Conservation (phyloP, 208 protist genomes). For the Trypanosoma cruzi region DNA sequence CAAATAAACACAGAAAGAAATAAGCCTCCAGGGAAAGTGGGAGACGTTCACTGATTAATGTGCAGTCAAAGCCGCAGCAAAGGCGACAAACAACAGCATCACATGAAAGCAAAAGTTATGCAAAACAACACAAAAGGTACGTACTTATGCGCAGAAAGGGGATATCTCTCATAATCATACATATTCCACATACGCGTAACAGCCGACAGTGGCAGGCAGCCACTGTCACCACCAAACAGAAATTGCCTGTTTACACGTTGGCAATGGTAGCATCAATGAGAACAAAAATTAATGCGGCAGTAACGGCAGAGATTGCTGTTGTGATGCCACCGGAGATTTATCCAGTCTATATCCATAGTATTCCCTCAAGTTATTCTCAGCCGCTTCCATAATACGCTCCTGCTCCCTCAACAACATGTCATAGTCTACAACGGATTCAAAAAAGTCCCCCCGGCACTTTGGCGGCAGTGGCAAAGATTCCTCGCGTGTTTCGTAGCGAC, state of each 20-base stretch:
- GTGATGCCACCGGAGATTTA: not conserved
- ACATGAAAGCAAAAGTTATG: too few relatives aligned
- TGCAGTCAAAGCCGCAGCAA: too few relatives aligned
- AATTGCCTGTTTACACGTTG: not conserved
- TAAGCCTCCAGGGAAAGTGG: too few relatives aligned
- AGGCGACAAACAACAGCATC: too few relatives aligned
- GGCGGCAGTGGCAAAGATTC: constrained; percentile 15
- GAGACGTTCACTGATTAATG: too few relatives aligned
- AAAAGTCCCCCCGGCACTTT: constrained; percentile 30
- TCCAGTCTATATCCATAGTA: not conserved
- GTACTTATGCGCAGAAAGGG: too few relatives aligned
- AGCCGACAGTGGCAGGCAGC: not conserved
- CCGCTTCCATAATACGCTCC: constrained; percentile 15
- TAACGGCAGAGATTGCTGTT: not conserved
- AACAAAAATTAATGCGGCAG: not conserved
- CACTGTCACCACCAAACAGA: not conserved
- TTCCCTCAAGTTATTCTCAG: constrained; percentile 10
- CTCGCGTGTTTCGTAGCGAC: constrained; percentile 19
- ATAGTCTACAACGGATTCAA: constrained; percentile 36
- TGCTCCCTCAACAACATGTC: constrained; percentile 29
- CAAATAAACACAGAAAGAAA: too few relatives aligned
- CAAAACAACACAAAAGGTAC: too few relatives aligned
- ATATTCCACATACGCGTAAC: not conserved
- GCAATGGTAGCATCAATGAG: not conserved
- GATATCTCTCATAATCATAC: not conserved